Base-by-base conservation (phyloP, 2,329 filamentous ascomycete genomes). In the Botrytis hyacinthi region DNA sequence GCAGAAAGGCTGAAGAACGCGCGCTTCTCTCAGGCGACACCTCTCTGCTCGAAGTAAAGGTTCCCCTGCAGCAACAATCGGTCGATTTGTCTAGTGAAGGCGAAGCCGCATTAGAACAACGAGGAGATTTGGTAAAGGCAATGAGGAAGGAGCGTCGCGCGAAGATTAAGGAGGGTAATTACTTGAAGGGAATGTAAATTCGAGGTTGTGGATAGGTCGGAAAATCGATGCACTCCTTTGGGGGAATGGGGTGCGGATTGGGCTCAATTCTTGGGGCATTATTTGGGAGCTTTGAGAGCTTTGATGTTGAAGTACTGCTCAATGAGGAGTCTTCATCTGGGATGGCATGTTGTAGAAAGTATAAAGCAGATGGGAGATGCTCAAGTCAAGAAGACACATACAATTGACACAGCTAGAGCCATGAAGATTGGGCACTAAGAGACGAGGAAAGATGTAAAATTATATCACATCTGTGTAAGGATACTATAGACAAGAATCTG, bases 161-260 rank as follows among this genome's bases (percentile, higher is more conserved):
- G 74, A 88, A 87, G 83, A 96, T 96, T 80, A 95, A 95, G 89
- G 93, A 96, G 86, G 84, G 83, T 81, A 96, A 96, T 84, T 96
- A 94, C 87, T 88, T 96, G 83, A 93, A 92, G 87, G 89, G 90
- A 61, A 93, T 95, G 92, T 81, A 75, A 68, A 67, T 66, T 44
- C n/a, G 6, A 14, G 22, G 5, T 20, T n/a, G 46, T 22, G 29
- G 5, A 37, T n/a, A 20, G n/a, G 29, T 18, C 1, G 29, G 4
- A 32, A 68, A 35, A 3, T 18, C 22, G 14, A 40, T n/a, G 7
- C 16, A 22, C 12, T 14, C 22, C 18, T 32, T 40, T 54, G 12
- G 26, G 26, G 48, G 0, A 14, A 51, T 26, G 32, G 35, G 20
- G 10, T 40, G 26, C 18, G 48, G 18, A 42, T 71, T 42, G 32